Conservation (phyloP, 2,329 filamentous ascomycete genomes). For the Trichoderma endophyticum region DNA sequence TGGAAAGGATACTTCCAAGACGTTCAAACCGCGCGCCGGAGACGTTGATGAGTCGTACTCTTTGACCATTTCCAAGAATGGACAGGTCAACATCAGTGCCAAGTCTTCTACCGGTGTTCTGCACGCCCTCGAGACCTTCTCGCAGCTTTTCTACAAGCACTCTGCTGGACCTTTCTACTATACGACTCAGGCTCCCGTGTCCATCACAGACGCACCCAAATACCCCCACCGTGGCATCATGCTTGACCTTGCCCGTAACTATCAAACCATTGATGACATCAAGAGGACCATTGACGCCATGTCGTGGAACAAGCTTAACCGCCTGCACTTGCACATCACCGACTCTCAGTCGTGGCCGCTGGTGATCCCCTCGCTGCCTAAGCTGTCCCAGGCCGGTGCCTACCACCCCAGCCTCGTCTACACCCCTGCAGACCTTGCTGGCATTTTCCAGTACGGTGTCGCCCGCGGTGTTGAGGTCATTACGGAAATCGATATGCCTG, state of each 20-base stretch:
- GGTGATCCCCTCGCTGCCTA: slow-evolving; percentile 69
- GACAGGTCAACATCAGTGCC: slow-evolving; percentile 61
- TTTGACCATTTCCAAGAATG: slow-evolving; percentile 56
- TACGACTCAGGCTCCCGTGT: slow-evolving; percentile 66
- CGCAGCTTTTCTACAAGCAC: slow-evolving; percentile 75
- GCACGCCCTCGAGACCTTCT: slow-evolving; percentile 69
- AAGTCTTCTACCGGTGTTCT: slow-evolving; percentile 66
- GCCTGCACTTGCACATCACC: slow-evolving; percentile 75
- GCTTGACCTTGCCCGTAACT: slow-evolving; percentile 73
- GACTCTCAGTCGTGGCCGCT: slow-evolving; percentile 85
- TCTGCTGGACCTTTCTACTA: slow-evolving; percentile 59
- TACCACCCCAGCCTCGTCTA: slow-evolving; percentile 69
- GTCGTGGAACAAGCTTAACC: slow-evolving; percentile 78
- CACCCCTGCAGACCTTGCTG: slow-evolving; percentile 58
- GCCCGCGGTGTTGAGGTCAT: slow-evolving; percentile 57
- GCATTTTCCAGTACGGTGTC: slow-evolving; percentile 69
- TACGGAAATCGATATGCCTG: slow-evolving; percentile 62
- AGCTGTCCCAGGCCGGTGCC: slow-evolving; percentile 68
- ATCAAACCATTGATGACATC: slow-evolving; percentile 64
- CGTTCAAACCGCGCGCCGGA: slow-evolving; percentile 60
- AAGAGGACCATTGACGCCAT: slow-evolving; percentile 72
- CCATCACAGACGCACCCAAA: slow-evolving; percentile 67
- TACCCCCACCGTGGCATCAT: slow-evolving; percentile 80
- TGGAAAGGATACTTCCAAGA: slow-evolving; percentile 47
- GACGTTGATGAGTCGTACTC: slow-evolving; percentile 74